A percentile compares a stretch with the other conserved stretches of the same genome.
phyloP scores from a whole-genome alignment of 202 grass and related monocot species.

The Cymbopogon flexuosus region DNA sequence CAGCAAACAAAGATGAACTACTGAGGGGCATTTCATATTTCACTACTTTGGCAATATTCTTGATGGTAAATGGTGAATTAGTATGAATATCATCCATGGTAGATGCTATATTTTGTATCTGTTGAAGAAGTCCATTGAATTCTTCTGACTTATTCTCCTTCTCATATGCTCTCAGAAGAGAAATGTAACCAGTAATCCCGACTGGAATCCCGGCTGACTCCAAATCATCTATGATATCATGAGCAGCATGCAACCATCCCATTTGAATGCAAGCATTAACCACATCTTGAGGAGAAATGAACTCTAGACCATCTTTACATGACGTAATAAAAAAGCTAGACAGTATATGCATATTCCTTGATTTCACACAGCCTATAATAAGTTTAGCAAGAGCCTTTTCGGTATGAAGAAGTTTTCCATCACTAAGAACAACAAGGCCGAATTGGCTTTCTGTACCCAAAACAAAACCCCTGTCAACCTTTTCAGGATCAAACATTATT shows the following conservation, averaged over 20 bases:
- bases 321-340: constrained; percentile 54
- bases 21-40: constrained; percentile 27
- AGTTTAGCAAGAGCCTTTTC: constrained; percentile 77
- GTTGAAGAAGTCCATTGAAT: constrained; percentile 52
- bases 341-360: constrained; percentile 47
- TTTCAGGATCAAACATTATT: constrained; percentile 61
- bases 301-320: constrained; percentile 43
- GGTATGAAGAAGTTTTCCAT: constrained; percentile 54
- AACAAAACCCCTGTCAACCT: constrained; percentile 52
- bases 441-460: constrained; percentile 34
- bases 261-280: constrained; percentile 65
- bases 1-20: constrained; percentile 50
- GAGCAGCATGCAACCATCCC: constrained; percentile 66
- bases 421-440: constrained; percentile 38
- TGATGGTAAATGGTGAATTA: constrained; percentile 30
- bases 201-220: constrained; percentile 46
- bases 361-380: constrained; percentile 56
- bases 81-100: constrained; percentile 31
- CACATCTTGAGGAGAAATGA: constrained; percentile 36
- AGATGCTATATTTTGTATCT: constrained; percentile 52
- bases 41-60: constrained; percentile 22
- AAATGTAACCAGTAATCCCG: constrained; percentile 45
- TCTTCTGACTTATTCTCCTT: constrained; percentile 54
- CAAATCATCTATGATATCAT: constrained; percentile 75
- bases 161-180: constrained; percentile 62